Evolutionary conservation across 139 green algal genomes (phyloP), one percentile per base, ranked within the genome.

Genomic region (Monoraphidium neglectum): DNA sequence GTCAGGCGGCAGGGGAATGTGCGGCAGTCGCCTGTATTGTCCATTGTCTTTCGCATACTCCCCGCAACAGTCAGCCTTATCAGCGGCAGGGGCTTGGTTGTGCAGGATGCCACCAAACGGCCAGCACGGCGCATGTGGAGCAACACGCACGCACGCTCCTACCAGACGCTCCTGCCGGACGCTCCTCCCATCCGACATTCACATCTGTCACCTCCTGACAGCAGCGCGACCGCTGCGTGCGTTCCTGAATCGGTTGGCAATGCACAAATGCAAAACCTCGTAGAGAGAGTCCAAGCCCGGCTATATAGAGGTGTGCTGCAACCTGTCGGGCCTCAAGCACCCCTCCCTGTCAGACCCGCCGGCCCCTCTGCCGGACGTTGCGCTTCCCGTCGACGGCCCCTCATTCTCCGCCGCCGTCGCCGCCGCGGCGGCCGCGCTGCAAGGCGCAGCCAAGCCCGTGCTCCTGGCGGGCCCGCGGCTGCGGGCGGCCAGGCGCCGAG

Each of bases 281-380:
- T 36, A 70, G 63, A 57, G 15, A 4, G n/a, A 77, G 32, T 61
- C 69, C 32, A 94, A 92, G 77, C 92, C 92, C 1, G 88, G 87
- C 16, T 94, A 94, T 85, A 94, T 96, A 67, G 82, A 88, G 70
- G 78, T 94, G 26, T 80, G 63, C 63, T 92, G 90, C 82, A 94
- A 94, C 77, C 37, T 93, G 62, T 80, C 87, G 3, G 79, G 79
- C 63, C 40, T 90, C 40, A 74, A 73, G 16, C 86, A 94, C 79
- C 78, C 82, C 38, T 81, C 59, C 57, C 92, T 94, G 61, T 65
- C 32, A 69, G 75, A 77, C 56, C 63, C 3, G 57, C 61, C 73
- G 84, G 87, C 65, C 40, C 70, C 51, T n/a, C 51, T 61, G 30
- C 32, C 54, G 1, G 30, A 76, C 40, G 26, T 28, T 2, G 24